Conservation (phyloP, 164 flowering plant genomes). For the Aristolochia californica region DNA sequence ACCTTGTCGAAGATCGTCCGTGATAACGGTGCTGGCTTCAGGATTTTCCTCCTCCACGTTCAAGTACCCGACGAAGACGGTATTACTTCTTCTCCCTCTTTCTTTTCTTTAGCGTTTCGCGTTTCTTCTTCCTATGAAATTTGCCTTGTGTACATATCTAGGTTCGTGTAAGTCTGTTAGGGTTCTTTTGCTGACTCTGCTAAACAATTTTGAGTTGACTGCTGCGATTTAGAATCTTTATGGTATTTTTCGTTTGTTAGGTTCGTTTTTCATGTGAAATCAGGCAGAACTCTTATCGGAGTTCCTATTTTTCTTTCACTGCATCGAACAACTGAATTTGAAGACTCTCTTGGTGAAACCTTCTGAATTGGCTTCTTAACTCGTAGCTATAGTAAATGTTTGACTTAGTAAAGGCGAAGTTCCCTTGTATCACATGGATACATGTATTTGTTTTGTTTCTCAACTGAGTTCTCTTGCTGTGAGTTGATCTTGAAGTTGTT, state of each 20-base stretch:
- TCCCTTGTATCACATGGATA: too few species aligned
- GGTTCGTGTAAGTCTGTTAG: too few species aligned
- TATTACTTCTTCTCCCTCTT: conserved; percentile 10
- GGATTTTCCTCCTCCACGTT: conserved; percentile 78
- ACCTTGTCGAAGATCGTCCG: conserved; percentile 77
- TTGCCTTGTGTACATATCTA: too few species aligned
- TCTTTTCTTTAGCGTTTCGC: not conserved
- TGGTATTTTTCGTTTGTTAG: not conserved
- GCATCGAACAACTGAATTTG: too few species aligned
- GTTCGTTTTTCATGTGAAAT: too few species aligned
- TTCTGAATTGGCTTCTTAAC: not conserved
- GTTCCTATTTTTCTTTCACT: not conserved
- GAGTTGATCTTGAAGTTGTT: too few species aligned
- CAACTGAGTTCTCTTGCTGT: not conserved
- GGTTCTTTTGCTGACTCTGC: not conserved
- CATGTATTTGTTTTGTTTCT: too few species aligned
- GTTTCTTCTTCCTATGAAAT: not conserved
- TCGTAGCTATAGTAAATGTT: too few species aligned
- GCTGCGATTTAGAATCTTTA: not conserved
- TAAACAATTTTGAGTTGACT: not conserved
- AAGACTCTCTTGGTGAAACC: not conserved
- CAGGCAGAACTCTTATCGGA: not conserved
- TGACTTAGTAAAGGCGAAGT: too few species aligned
- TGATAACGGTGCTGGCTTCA: conserved; percentile 54
- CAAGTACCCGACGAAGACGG: conserved; percentile 97